These are phyloP conservation scores for Flaveria linearis DNA, from an alignment of 129 eudicot species.

Conservation along the genomic window DNA sequence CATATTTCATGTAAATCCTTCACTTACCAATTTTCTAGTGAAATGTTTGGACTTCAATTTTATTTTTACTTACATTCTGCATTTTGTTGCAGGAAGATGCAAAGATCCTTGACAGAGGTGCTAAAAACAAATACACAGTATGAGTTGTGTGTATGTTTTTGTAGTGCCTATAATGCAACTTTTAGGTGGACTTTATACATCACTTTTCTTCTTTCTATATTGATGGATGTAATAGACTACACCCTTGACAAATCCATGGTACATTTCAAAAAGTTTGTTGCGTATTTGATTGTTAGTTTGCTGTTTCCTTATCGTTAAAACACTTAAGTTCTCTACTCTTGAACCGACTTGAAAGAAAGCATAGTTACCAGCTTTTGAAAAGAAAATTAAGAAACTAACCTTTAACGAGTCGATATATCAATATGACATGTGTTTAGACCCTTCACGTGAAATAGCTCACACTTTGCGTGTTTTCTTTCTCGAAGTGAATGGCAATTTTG, in stretches of 20 bases:
- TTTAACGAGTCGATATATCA: no score
- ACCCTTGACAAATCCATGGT: neutral
- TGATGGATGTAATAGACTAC: constrained; percentile 20
- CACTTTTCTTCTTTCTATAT: constrained; percentile 1
- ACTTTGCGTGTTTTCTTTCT: no score
- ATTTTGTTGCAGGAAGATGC: constrained; percentile 70
- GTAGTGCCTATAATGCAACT: constrained; percentile 10
- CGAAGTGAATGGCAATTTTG: no score
- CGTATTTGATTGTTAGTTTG: neutral
- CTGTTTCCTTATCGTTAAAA: no score
- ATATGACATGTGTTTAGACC: no score
- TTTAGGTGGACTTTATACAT: constrained; percentile 10
- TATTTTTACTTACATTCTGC: neutral
- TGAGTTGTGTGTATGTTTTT: constrained; percentile 37
- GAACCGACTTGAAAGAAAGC: no score
- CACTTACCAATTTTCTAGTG: neutral
- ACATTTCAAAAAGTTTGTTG: neutral
- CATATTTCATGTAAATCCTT: constrained; percentile 59
- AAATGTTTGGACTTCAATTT: neutral
- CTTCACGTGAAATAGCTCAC: no score
- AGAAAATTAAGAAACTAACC: no score
- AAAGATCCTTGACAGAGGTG: constrained; percentile 46
- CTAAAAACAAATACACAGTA: constrained; percentile 65
- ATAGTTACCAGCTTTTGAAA: no score
- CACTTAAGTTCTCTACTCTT: no score